phyloP scores from a whole-genome alignment of 169 alveolate species.

The Plasmodium inui region DNA sequence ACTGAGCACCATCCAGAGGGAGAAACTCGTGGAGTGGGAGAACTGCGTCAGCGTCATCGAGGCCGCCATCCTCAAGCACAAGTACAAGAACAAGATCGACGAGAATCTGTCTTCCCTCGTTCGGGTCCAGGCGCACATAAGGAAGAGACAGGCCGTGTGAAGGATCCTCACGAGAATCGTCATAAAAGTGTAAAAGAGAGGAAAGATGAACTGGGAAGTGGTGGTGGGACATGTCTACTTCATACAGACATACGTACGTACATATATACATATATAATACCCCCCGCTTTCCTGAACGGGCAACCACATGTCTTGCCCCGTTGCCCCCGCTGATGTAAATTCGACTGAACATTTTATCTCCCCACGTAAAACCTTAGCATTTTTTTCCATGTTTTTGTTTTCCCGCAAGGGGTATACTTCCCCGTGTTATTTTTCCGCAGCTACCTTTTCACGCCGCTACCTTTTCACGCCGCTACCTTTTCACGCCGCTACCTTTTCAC shows the following conservation, averaged over 20 bases:
- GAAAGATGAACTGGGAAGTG: not conserved
- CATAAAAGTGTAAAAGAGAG: not conserved
- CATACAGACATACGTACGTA: not conserved
- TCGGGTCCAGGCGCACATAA: slow-evolving; percentile 92
- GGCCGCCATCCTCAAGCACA: slow-evolving; percentile 83
- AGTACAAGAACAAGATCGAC: slow-evolving; percentile 76
- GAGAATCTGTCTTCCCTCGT: slow-evolving; percentile 82
- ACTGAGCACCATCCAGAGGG: slow-evolving; percentile 89
- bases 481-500: not conserved
- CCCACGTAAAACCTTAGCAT: not conserved
- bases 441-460: too few species aligned
- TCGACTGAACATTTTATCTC: not conserved
- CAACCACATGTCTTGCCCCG: too few species aligned
- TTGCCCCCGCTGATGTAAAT: not conserved
- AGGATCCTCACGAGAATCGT: not conserved
- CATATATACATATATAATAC: too few species aligned
- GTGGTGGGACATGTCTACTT: not conserved
- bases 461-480: not conserved
- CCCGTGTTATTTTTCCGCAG: not conserved
- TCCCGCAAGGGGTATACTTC: not conserved
- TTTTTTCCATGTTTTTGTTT: not conserved
- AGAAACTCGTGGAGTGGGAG: slow-evolving; percentile 90
- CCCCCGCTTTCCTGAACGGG: too few species aligned
- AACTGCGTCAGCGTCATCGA: slow-evolving; percentile 89
- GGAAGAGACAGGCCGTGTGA: slow-evolving; percentile 75